Evolutionary conservation across 2,329 filamentous ascomycete species (phyloP), one percentile per base, ranked within the genome.

Genomic region (Lachnellula occidentalis): DNA sequence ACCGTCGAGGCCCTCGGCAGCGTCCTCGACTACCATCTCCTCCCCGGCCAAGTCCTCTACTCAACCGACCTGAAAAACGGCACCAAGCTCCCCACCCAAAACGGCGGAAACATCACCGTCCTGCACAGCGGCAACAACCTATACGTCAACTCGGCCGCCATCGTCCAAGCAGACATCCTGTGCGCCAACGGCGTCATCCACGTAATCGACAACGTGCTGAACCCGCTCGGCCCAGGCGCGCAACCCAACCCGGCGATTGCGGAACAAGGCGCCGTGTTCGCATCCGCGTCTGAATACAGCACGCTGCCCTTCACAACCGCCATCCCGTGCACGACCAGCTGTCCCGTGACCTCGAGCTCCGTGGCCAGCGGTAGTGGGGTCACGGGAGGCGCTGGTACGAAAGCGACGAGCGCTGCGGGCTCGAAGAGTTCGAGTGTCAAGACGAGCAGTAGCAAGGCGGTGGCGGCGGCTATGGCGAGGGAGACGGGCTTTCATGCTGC

Each of bases 191-290:
- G 71, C 50, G 67, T 74, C 36, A 34, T 67, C 8, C 60, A 67
- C 53, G 62, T 71, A 15, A 67, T 72, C 41, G 69, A 66, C 53
- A 73, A 71, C 54, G 75, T 78, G 9, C 69, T 79, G 41, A 77
- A 75, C 63, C 76, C 75, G 1, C 66, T 74, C 34, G 69, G 66
- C 5, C 57, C 69, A 6, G 60, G 60, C 2, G 68, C 64, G 3
- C 54, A 58, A 12, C 76, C 76, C 2, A 68, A 78, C 49, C 69
- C 72, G 8, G 65, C 64, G 5, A 60, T 67, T 3, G 65, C 61
- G 34, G 69, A 67, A 4, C 70, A 74, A 41, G 57, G 64, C 7
- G 70, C 73, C 2, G 71, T 66, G 0, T 72, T 69, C 45, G 64
- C 67, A 0, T 64, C 58, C n/a, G 64, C 66, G 3, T 60, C 57